These are phyloP conservation scores for Colletotrichum echinochloae DNA, from an alignment of 2,329 filamentous ascomycete species.

Conservation along the genomic window DNA sequence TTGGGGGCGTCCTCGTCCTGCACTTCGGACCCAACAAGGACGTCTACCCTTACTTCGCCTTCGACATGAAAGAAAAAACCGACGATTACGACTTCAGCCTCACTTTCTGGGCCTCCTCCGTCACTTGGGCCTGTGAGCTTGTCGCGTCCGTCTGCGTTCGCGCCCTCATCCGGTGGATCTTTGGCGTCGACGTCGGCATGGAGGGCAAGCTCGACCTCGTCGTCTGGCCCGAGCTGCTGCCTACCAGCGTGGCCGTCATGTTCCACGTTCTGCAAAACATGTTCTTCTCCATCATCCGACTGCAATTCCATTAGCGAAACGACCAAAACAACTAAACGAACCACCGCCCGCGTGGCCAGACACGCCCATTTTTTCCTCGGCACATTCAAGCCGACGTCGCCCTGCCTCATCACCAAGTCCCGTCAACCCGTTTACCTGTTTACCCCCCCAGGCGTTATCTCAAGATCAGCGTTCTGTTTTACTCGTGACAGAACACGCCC, in stretches of 20 bases:
- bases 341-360: neutral
- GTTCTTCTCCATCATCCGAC: constrained; percentile 75
- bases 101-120: constrained; percentile 71
- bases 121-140: constrained; percentile 77
- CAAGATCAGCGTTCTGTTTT: neutral
- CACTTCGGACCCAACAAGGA: constrained; percentile 76
- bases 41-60: constrained; percentile 77
- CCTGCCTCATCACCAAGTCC: neutral
- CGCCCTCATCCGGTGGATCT: constrained; percentile 68
- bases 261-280: constrained; percentile 79
- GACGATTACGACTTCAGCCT: constrained; percentile 70
- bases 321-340: neutral
- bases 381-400: neutral
- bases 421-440: neutral
- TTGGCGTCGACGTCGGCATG: constrained; percentile 71
- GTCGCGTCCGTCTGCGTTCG: constrained; percentile 70
- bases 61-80: constrained; percentile 60
- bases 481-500: neutral
- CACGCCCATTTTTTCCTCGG: neutral
- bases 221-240: constrained; percentile 75
- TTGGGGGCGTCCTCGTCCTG: constrained; percentile 73
- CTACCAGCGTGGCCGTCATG: constrained; percentile 74
- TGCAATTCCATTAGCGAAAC: constrained; percentile 62
- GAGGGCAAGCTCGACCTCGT: constrained; percentile 74
- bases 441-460: neutral